Base-by-base conservation (phyloP, 1,139 yeast genomes). In the Pichia sp. region DNA sequence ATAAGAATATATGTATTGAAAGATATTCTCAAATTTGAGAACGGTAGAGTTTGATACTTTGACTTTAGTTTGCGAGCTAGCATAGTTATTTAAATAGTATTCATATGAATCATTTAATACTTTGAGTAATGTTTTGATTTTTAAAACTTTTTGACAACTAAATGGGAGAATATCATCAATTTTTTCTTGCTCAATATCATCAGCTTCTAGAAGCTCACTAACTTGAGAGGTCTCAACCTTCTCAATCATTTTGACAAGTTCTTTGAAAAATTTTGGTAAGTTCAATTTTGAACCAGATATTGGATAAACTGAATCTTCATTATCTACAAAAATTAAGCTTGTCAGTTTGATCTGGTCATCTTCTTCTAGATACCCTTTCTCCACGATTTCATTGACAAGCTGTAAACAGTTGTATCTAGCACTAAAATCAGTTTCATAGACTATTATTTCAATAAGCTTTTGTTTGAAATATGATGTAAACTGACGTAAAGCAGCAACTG, bases 391-490 rank as follows among this genome's bases (percentile, higher is more conserved):
- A 21, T 69, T 64, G 19, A 84, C 62, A 1, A 85, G 64, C 12
- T 69, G 64, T 2, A 80, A 61, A 9, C 84, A 67, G 38, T 71
- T 59, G 17, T 67, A 57, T 50, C 80, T 71, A 1, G 82, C 85
- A 31, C 66, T 68, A 10, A 62, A 53, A 44, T 77, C 83, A 4
- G 69, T 59, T 51, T 79, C 84, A 39, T 63, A 61, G 20, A 66
- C 54, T 0, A 77, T 75, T 55, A 86, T 82, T 41, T 79, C 80
- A 15, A 84, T 63, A 20, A 88, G 58, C 52, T 85, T 79, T 4
- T 63, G 61, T 51, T 80, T 77, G 43, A 57, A 58, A 42, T 55
- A 59, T 15, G 53, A 46, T 1, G 60, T 55, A 56, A 80, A 84
- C 32, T 57, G 61, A 20, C 56, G 48, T 31, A 58, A 44, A 1